Evolutionary conservation across 2,329 filamentous ascomycete genomes (phyloP).

Genomic region (Talaromyces islandicus): DNA sequence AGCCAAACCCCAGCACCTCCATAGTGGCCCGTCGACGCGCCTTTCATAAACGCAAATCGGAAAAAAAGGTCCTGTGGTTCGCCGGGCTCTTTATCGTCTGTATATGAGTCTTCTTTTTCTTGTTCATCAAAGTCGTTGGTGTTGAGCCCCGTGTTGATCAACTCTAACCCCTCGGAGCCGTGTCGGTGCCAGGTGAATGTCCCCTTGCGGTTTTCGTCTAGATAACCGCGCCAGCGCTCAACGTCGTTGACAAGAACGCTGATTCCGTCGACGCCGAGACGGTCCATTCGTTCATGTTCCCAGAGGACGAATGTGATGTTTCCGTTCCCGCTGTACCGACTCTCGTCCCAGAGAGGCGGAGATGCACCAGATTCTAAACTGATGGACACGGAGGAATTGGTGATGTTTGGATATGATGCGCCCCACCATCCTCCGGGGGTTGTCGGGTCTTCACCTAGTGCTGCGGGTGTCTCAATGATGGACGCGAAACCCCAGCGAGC

Average conservation of each 20-base stretch:
- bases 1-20: constrained; percentile 35
- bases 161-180: constrained; percentile 34
- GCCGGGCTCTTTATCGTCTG: constrained; percentile 16
- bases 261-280: constrained; percentile 48
- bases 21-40: constrained; percentile 34
- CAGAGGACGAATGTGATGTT: constrained; percentile 43
- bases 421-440: constrained; percentile 41
- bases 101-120: neutral
- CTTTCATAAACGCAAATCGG: constrained; percentile 41
- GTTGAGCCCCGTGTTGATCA: constrained; percentile 13
- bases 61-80: constrained; percentile 40
- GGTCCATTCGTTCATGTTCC: constrained; percentile 32
- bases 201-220: constrained; percentile 42
- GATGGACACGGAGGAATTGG: constrained; percentile 37
- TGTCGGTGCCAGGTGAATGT: constrained; percentile 48
- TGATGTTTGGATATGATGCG: constrained; percentile 49
- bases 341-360: constrained; percentile 9
- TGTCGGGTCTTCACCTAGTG: constrained; percentile 51
- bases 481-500: constrained; percentile 91
- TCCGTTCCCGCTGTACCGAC: constrained; percentile 33
- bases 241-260: constrained; percentile 60
- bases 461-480: constrained; percentile 73
- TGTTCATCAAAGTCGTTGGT: neutral
- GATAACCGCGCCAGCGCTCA: constrained; percentile 54
- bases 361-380: constrained; percentile 28